These are phyloP conservation scores for Telfairia occidentalis DNA, from an alignment of 331 rosid species.

Conservation along the genomic window DNA sequence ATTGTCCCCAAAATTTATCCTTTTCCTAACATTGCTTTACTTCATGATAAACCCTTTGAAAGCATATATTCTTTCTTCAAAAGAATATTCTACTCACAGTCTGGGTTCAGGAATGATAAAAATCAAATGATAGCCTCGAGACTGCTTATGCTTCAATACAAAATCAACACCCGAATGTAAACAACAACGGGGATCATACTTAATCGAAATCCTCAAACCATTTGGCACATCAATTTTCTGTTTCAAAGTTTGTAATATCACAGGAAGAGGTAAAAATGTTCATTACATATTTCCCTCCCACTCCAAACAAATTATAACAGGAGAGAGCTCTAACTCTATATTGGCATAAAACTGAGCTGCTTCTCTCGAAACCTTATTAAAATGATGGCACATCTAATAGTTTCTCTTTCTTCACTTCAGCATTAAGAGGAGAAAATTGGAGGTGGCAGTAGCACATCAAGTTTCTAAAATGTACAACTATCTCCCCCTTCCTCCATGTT, in stretches of 20 bases:
- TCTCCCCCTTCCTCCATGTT: background rate
- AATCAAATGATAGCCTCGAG: background rate
- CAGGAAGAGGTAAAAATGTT: background rate
- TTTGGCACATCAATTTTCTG: background rate
- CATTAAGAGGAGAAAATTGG: background rate
- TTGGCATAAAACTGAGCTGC: background rate
- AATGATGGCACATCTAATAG: background rate
- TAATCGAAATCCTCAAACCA: background rate
- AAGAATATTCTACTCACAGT: background rate
- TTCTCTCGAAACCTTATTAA: background rate
- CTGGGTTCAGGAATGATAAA: background rate
- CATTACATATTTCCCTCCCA: background rate
- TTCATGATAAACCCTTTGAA: background rate
- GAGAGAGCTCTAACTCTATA: background rate
- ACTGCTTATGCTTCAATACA: background rate
- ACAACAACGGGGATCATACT: background rate
- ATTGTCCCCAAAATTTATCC: background rate
- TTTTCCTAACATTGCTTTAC: background rate
- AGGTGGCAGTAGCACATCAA: background rate
- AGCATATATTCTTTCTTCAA: background rate
- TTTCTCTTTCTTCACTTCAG: background rate
- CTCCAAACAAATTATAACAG: background rate
- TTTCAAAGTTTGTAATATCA: background rate
- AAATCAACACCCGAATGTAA: background rate
- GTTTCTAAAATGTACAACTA: background rate